These are phyloP conservation scores for Diaporthe citri DNA, from an alignment of 2,329 filamentous ascomycete species.

Conservation along the genomic window DNA sequence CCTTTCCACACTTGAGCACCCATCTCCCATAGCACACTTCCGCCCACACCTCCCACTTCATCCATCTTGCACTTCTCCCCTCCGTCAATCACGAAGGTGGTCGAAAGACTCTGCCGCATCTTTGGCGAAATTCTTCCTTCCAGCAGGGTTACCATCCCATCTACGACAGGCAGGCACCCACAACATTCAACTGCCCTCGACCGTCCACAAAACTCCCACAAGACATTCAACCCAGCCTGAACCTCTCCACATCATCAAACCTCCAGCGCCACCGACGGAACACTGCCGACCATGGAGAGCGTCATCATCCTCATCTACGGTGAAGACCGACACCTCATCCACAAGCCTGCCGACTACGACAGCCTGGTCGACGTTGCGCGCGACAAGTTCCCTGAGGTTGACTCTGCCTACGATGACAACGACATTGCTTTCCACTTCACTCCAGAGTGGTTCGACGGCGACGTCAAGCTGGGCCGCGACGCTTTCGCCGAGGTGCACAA, in stretches of 20 bases:
- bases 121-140: neutral
- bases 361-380: neutral
- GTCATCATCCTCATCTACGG: neutral
- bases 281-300: neutral
- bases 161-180: neutral
- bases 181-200: neutral
- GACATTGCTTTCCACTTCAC: neutral
- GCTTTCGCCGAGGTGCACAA: neutral
- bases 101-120: slow-evolving; percentile 15
- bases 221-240: neutral
- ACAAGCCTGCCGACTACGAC: neutral
- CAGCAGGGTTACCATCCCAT: neutral
- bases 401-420: too few relatives aligned
- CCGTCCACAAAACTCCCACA: neutral
- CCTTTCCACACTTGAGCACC: neutral
- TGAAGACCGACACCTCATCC: neutral
- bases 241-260: neutral
- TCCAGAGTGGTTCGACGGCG: neutral
- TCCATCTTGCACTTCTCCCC: neutral
- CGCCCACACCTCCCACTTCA: slow-evolving; percentile 34
- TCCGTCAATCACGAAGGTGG: slow-evolving; percentile 7
- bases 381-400: neutral
- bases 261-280: neutral
- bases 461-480: neutral
- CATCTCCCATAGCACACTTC: slow-evolving; percentile 14